Conservation (phyloP, 106 monocot species). For the Dioscorea zingiberensis region DNA sequence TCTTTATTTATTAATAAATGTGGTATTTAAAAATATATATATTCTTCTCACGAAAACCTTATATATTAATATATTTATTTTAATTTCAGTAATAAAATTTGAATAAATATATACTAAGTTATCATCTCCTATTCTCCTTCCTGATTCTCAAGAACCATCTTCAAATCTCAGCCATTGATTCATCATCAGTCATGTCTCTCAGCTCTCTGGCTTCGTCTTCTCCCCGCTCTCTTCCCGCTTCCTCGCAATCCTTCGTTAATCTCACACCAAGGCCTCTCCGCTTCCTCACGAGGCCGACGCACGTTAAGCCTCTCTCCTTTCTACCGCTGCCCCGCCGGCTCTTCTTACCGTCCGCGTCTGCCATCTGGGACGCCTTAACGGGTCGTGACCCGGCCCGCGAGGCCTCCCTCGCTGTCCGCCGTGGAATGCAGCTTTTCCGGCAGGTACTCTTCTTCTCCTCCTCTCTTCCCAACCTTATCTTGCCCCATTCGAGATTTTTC, state of each 20-base stretch:
- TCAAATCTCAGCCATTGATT: not conserved
- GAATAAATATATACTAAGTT: no score
- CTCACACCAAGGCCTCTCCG: not conserved
- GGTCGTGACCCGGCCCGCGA: slow-evolving; percentile 39
- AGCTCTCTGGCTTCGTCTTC: not conserved
- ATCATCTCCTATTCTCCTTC: no score
- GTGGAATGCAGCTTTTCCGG: slow-evolving; percentile 82
- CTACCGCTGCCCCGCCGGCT: slow-evolving; percentile 40
- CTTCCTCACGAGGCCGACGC: not conserved
- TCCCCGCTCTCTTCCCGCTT: not conserved
- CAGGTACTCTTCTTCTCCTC: slow-evolving; percentile 28
- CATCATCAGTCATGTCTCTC: not conserved
- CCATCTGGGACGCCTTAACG: slow-evolving; percentile 59
- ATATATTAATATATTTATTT: no score
- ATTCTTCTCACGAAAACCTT: no score
- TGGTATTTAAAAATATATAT: no score
- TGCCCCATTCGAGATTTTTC: not conserved
- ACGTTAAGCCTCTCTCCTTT: no score
- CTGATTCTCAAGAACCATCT: no score
- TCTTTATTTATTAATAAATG: no score
- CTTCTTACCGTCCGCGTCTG: slow-evolving; percentile 47
- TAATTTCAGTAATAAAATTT: no score
- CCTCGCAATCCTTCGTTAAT: not conserved
- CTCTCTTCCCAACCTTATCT: not conserved
- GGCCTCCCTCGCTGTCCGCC: slow-evolving; percentile 56